These are phyloP conservation scores for Lichtheimia corymbifera DNA, from an alignment of 371 early-diverging fungal genomes.

Conservation along the genomic window DNA sequence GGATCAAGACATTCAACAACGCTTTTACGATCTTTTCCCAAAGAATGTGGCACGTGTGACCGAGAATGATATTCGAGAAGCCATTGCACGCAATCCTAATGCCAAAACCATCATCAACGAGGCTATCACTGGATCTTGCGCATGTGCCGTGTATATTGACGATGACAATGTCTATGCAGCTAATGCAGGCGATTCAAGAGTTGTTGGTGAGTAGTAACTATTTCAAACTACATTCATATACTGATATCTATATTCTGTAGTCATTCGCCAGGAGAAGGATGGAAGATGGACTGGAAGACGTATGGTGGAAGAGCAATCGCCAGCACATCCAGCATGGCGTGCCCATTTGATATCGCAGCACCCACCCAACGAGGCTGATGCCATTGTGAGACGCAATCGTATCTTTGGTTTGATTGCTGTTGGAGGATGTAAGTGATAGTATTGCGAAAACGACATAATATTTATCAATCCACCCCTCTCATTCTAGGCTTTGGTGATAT, in stretches of 20 bases:
- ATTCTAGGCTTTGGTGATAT: constrained; percentile 78
- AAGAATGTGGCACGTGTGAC: constrained; percentile 34
- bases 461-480: constrained; percentile 51
- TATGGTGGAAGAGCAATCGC: constrained; percentile 52
- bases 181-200: constrained; percentile 76
- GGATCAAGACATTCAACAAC: constrained; percentile 61
- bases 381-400: constrained; percentile 39
- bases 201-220: constrained; percentile 46
- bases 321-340: constrained; percentile 45
- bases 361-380: constrained; percentile 38
- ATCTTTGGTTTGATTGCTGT: constrained; percentile 55
- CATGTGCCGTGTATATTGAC: constrained; percentile 74
- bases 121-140: constrained; percentile 80
- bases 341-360: constrained; percentile 46
- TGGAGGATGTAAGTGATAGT: constrained; percentile 50
- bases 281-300: constrained; percentile 49
- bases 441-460: neutral
- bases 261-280: constrained; percentile 47
- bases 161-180: constrained; percentile 76
- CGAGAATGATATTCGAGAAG: constrained; percentile 43
- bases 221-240: neutral
- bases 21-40: constrained; percentile 52
- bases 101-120: constrained; percentile 40
- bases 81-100: constrained; percentile 33
- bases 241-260: constrained; percentile 12